Conservation (phyloP, 2,329 filamentous ascomycete species). For the Colletotrichum trifolii region DNA sequence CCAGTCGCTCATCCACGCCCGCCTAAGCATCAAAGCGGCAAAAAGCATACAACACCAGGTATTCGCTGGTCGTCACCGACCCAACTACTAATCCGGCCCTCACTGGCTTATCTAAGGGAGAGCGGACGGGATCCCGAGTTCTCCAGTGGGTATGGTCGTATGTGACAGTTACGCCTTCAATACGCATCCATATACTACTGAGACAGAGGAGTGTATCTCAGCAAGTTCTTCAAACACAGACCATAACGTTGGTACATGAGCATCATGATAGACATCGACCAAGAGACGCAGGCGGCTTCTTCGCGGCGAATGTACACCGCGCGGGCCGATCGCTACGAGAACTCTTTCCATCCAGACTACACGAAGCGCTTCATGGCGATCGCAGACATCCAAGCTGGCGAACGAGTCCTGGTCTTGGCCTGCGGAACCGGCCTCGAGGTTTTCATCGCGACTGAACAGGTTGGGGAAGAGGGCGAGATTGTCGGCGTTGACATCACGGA, state of each 20-base stretch:
- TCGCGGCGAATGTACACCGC: constrained; percentile 46
- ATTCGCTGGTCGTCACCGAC: no score
- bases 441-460: constrained; percentile 42
- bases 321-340: constrained; percentile 46
- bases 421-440: constrained; percentile 50
- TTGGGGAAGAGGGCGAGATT: constrained; percentile 43
- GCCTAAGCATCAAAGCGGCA: no score
- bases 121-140: no score
- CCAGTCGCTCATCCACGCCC: no score
- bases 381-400: constrained; percentile 39
- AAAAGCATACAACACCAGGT: no score
- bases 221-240: background rate
- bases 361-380: constrained; percentile 45
- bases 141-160: no score
- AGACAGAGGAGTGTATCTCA: no score
- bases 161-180: rapidly evolving
- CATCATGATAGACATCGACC: constrained; percentile 31
- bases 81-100: no score
- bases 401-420: constrained; percentile 45
- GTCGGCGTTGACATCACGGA: constrained; percentile 46
- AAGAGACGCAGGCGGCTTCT: constrained; percentile 37
- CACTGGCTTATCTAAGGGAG: no score
- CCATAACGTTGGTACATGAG: background rate
- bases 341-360: constrained; percentile 48
- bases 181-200: no score